These are phyloP conservation scores for Blastocystis sp. DNA, from an alignment of 352 stramenopile genomes.

Conservation along the genomic window DNA sequence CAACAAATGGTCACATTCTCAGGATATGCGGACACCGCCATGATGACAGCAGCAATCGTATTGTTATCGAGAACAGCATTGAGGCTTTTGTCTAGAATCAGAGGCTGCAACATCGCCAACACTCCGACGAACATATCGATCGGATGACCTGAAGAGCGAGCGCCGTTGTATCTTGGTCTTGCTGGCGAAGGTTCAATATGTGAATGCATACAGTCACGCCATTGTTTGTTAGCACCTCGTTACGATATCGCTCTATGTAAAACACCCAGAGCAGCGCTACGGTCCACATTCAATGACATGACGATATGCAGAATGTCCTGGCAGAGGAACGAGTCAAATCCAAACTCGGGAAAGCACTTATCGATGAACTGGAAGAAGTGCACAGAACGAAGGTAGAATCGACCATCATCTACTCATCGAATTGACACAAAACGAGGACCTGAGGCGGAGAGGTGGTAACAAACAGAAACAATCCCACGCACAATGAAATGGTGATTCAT, in stretches of 20 bases:
- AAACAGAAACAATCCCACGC: background rate
- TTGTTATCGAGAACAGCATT: background rate
- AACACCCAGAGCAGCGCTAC: background rate
- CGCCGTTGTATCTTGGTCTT: background rate
- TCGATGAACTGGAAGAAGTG: background rate
- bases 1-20: background rate
- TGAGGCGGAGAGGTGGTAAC: background rate
- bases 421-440: background rate
- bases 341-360: background rate
- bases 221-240: background rate
- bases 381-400: background rate
- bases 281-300: background rate
- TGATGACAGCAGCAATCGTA: background rate
- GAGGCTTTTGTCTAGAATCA: background rate
- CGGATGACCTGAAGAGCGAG: background rate
- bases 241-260: background rate
- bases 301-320: background rate
- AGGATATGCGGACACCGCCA: background rate
- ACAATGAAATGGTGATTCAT: background rate
- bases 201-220: background rate
- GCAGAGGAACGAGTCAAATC: background rate
- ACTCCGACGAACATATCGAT: background rate
- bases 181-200: background rate
- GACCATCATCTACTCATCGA: background rate
- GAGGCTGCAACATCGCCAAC: background rate